Evolutionary conservation across 2,329 filamentous ascomycete species (phyloP).

Genomic region (Teratosphaeria nubilosa): DNA sequence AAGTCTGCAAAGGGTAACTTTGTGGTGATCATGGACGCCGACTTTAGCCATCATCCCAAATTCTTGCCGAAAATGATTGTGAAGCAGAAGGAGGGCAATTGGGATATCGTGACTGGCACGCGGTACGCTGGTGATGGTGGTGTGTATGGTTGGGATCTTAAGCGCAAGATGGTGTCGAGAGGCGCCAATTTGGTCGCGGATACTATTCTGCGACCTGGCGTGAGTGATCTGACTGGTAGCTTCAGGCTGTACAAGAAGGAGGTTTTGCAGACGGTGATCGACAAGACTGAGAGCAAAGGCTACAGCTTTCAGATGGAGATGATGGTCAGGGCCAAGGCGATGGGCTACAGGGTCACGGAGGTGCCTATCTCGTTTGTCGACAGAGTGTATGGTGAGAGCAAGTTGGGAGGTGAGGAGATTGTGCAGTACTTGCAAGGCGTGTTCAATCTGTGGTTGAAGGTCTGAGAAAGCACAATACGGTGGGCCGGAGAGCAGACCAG

Average conservation of each 20-base stretch:
- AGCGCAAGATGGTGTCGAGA: conserved; percentile 63
- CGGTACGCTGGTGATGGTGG: conserved; percentile 78
- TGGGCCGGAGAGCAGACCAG: neutral
- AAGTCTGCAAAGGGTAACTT: conserved; percentile 86
- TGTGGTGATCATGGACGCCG: conserved; percentile 99
- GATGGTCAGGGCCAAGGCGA: conserved; percentile 93
- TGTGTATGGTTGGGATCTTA: conserved; percentile 94
- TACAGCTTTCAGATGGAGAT: conserved; percentile 99
- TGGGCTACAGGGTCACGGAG: conserved; percentile 89
- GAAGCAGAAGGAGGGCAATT: conserved; percentile 65
- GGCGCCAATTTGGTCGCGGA: conserved; percentile 94
- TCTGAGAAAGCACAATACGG: conserved; percentile 19
- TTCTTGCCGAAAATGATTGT: conserved; percentile 94
- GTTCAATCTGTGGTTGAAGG: conserved; percentile 40
- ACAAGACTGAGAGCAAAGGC: conserved; percentile 85
- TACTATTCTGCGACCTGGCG: conserved; percentile 82
- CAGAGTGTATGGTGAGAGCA: conserved; percentile 86
- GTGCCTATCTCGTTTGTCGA: conserved; percentile 96
- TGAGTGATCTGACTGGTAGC: conserved; percentile 89
- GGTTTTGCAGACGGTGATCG: conserved; percentile 82
- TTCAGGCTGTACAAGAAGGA: conserved; percentile 90
- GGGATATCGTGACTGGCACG: conserved; percentile 95
- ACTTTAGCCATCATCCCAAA: conserved; percentile 98
- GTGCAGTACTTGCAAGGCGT: conserved; percentile 78
- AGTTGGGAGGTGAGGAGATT: conserved; percentile 90